These are phyloP conservation scores for Leccinum ponderosum DNA, from an alignment of 1,284 basidiomycete genomes.

Conservation along the genomic window DNA sequence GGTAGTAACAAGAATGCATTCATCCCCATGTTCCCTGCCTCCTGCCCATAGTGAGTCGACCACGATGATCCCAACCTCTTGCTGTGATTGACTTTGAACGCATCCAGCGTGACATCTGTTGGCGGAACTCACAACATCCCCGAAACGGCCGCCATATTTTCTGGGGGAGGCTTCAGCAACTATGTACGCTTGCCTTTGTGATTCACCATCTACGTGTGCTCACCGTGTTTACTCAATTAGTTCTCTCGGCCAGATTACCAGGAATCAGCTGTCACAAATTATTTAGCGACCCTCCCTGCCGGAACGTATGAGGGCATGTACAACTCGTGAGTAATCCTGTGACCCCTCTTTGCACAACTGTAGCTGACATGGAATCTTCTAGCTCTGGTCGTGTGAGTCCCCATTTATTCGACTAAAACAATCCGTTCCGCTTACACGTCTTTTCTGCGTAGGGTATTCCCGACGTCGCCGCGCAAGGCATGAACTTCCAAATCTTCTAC, in stretches of 20 bases:
- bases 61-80: not conserved
- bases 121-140: constrained; percentile 59
- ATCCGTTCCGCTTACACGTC: constrained; percentile 23
- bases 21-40: constrained; percentile 56
- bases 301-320: constrained; percentile 58
- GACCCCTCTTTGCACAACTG: not conserved
- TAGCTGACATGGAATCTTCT: not conserved
- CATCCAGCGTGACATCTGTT: constrained; percentile 53
- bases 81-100: not conserved
- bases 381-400: constrained; percentile 37
- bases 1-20: constrained; percentile 55
- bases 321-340: constrained; percentile 45
- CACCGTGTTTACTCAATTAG: constrained; percentile 8
- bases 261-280: constrained; percentile 24
- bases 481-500: constrained; percentile 13
- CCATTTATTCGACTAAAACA: constrained; percentile 24
- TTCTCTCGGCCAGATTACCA: constrained; percentile 25
- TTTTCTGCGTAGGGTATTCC: constrained; percentile 45
- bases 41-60: constrained; percentile 41
- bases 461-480: constrained; percentile 59
- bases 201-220: not conserved
- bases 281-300: constrained; percentile 45
- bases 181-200: constrained; percentile 19
- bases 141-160: constrained; percentile 55
- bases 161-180: constrained; percentile 67